Percentiles rank a stretch among this genome's conserved stretches.
Conservation (phyloP, 257 asterid genomes). For the Verbascum thapsus region DNA sequence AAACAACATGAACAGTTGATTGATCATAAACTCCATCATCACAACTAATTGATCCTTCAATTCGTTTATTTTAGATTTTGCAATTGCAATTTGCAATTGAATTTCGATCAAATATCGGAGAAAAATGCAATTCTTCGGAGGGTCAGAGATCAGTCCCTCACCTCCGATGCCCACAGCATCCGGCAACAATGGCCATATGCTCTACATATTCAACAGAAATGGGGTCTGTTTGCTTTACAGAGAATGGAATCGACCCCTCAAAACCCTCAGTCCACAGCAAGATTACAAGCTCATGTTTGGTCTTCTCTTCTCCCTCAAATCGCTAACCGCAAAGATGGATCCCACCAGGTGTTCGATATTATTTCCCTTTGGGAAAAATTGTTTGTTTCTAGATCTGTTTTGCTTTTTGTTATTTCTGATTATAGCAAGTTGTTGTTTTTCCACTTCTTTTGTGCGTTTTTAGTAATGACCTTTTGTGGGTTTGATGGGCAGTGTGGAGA, state of each 20-base stretch:
- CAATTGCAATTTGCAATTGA: too few species aligned
- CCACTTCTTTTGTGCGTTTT: neutral
- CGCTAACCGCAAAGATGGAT: conserved; percentile 94
- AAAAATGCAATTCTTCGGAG: conserved; percentile 85
- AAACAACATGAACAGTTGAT: too few species aligned
- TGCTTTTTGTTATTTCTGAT: neutral
- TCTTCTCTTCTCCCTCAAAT: conserved; percentile 93
- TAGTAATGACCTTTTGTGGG: conserved; percentile 22
- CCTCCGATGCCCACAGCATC: conserved; percentile 81
- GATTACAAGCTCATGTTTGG: conserved; percentile 98
- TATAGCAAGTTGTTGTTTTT: neutral
- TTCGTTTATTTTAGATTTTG: too few species aligned
- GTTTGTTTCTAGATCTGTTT: neutral
- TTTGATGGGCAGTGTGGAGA: conserved; percentile 65
- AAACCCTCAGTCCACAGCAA: conserved; percentile 82
- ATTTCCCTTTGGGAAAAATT: conserved; percentile 15
- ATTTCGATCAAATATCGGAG: conserved; percentile 1
- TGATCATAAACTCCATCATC: too few species aligned
- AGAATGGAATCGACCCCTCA: conserved; percentile 97
- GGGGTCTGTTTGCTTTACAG: conserved; percentile 87
- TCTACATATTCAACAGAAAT: conserved; percentile 86
- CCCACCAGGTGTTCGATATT: conserved; percentile 69
- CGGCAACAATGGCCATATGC: conserved; percentile 88
- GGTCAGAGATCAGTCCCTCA: conserved; percentile 88
- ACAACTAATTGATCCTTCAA: too few species aligned